Percentiles rank a stretch among this genome's conserved stretches.
These are phyloP conservation scores for Globisporangium perplexum DNA, from an alignment of 352 stramenopile genomes.

Conservation along the genomic window DNA sequence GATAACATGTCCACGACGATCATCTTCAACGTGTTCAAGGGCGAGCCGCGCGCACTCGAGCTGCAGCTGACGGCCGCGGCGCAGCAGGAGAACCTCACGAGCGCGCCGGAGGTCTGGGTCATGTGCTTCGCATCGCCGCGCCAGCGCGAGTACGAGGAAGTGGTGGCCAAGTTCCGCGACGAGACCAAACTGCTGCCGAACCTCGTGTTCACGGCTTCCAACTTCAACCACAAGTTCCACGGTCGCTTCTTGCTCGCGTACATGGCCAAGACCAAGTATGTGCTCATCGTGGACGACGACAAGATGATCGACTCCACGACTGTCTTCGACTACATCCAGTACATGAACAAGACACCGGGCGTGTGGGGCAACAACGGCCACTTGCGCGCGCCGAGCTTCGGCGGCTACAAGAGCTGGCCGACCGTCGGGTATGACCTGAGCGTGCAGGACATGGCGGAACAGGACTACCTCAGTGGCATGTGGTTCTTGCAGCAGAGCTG, in stretches of 20 bases:
- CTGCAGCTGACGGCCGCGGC: constrained; percentile 36
- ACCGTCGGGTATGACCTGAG: constrained; percentile 21
- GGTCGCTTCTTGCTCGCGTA: constrained; percentile 44
- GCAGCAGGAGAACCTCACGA: constrained; percentile 27
- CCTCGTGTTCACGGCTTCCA: constrained; percentile 36
- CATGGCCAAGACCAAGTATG: constrained; percentile 51
- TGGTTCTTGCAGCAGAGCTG: constrained; percentile 59
- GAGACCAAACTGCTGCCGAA: constrained; percentile 13
- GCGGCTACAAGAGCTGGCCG: constrained; percentile 50
- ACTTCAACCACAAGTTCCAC: constrained; percentile 53
- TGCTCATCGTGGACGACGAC: constrained; percentile 43
- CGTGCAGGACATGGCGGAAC: constrained; percentile 27
- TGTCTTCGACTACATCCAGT: constrained; percentile 33
- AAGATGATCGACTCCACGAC: constrained; percentile 40
- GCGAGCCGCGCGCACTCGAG: constrained; percentile 30
- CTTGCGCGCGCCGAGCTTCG: constrained; percentile 29
- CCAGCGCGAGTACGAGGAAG: constrained; percentile 30
- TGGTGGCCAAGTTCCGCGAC: constrained; percentile 27
- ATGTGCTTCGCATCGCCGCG: constrained; percentile 55
- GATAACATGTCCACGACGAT: constrained; percentile 57
- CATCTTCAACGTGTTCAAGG: constrained; percentile 72
- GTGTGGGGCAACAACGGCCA: constrained; percentile 56
- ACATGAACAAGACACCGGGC: constrained; percentile 29
- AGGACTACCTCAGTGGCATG: constrained; percentile 63
- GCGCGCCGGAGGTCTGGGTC: constrained; percentile 42